phyloP scores from a whole-genome alignment of 2,329 filamentous ascomycete genomes.

The Drechslerella coelobrocha region DNA sequence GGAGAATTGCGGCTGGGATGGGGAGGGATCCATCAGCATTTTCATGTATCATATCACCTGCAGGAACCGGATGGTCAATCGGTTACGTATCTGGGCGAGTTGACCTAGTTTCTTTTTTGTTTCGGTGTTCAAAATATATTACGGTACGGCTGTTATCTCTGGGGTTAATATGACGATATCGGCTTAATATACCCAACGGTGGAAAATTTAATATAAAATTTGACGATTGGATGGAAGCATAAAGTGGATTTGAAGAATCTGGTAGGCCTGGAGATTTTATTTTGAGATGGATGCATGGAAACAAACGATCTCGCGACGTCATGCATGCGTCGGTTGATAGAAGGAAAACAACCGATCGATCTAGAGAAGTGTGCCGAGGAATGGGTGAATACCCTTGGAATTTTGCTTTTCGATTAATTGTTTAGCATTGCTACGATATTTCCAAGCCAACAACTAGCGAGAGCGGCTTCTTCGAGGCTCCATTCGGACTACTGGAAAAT shows the following conservation, averaged over 20 bases:
- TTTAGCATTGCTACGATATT: too few relatives aligned
- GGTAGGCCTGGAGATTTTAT: not conserved
- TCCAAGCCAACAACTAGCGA: conserved; percentile 24
- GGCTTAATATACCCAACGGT: not conserved
- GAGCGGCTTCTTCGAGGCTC: conserved; percentile 33
- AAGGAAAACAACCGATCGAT: not conserved
- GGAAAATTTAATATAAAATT: not conserved
- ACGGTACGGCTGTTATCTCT: too few relatives aligned
- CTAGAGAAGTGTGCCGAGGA: not conserved
- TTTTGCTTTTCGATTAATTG: not conserved
- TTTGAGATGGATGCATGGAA: too few relatives aligned
- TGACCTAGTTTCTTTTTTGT: not conserved
- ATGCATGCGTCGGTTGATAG: not conserved
- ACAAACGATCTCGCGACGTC: not conserved
- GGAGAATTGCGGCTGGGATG: too few relatives aligned
- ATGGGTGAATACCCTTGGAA: not conserved
- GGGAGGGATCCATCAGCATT: too few relatives aligned
- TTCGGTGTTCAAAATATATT: not conserved
- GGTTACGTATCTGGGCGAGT: not conserved
- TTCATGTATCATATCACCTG: not conserved
- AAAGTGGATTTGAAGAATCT: conserved; percentile 1
- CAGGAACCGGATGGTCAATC: not conserved
- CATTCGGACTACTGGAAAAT: not conserved
- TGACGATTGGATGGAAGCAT: not conserved
- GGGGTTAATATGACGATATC: too few relatives aligned